Base-by-base conservation (phyloP, 495 filamentous ascomycete species). In the Eremomyces bilateralis region DNA sequence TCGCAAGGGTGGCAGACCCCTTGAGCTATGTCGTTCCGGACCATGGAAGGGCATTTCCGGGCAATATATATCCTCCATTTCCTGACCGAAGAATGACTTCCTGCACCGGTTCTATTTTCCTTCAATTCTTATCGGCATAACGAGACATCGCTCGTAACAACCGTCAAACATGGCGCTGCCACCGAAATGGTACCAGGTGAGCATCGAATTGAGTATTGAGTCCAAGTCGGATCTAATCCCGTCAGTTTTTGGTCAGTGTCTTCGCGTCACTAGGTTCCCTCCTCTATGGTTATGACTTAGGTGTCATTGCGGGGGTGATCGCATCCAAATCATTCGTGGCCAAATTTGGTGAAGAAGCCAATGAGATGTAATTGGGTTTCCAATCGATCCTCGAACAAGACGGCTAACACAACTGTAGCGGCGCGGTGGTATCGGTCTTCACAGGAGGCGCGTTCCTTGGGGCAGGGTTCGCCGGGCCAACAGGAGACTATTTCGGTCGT, bases 401-500 rank as follows among this genome's bases (percentile, higher is more conserved):
- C 40, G 15, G 1, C 21, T 11, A 6, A 15, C 2, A 31, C 15
- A 29, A 13, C 18, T 13, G 1, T 37, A 73, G 67, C 31, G 72
- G 73, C 34, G 57, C 72, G 21, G 72, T 78, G 0, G 72, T 78
- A 12, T 71, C 71, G 0, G 53, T 78, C 30, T 79, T 79, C 52
- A 79, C 72, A 0, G 73, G 72, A 33, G 60, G 71, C 21, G 63
- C 61, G 4, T 67, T 67, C 54, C 61, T 63, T 41, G 66, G 66
- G 20, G 62, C 65, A 29, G 57, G 52, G 33, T 49, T 61, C 21
- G 67, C 61, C 19, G 67, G 67, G 4, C 60, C 52, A 18, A 28
- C 53, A 8, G 56, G 51, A 21, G 64, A 68, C 37, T 42, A 12
- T 25, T 40, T 64, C 13, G 62, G 64, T 6, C 52, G 63, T 15